These are phyloP conservation scores for Alisma plantagoaquatica DNA, from an alignment of 106 monocot genomes.

Conservation along the genomic window DNA sequence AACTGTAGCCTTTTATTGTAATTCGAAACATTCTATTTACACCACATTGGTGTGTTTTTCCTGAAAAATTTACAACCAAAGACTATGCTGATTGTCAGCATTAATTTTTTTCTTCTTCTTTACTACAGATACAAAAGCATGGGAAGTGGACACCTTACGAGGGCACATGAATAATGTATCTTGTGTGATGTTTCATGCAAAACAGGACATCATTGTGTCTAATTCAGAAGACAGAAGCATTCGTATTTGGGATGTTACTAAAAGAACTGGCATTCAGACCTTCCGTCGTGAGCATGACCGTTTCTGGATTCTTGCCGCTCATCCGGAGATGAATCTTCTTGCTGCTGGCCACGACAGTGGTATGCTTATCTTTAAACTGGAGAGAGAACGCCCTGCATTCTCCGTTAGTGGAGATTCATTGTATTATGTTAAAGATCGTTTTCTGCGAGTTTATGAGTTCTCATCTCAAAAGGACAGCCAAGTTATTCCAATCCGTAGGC, in stretches of 20 bases:
- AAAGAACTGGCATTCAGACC: constrained; percentile 73
- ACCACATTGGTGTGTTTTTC: no score
- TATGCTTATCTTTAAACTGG: constrained; percentile 81
- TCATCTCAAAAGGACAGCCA: constrained; percentile 63
- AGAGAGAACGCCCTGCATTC: constrained; percentile 79
- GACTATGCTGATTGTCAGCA: no score
- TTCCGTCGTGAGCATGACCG: constrained; percentile 81
- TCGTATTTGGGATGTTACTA: constrained; percentile 77
- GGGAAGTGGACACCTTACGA: constrained; percentile 83
- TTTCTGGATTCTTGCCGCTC: constrained; percentile 79
- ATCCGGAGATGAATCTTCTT: constrained; percentile 80
- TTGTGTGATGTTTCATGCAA: constrained; percentile 80
- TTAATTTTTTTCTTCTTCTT: not conserved
- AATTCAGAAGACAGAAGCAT: constrained; percentile 89
- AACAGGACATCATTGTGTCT: constrained; percentile 77
- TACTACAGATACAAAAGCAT: constrained; percentile 70
- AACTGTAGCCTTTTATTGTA: not conserved
- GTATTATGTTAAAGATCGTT: constrained; percentile 67
- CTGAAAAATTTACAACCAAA: no score
- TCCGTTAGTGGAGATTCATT: constrained; percentile 47
- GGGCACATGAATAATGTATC: constrained; percentile 87
- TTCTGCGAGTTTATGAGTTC: constrained; percentile 55
- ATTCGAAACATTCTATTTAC: no score
- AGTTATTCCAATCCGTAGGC: constrained; percentile 44
- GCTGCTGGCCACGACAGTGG: constrained; percentile 87